Percentiles rank a stretch among this genome's conserved stretches.
phyloP scores from a whole-genome alignment of 2,329 filamentous ascomycete species.

The Arthrocladium fulminans region DNA sequence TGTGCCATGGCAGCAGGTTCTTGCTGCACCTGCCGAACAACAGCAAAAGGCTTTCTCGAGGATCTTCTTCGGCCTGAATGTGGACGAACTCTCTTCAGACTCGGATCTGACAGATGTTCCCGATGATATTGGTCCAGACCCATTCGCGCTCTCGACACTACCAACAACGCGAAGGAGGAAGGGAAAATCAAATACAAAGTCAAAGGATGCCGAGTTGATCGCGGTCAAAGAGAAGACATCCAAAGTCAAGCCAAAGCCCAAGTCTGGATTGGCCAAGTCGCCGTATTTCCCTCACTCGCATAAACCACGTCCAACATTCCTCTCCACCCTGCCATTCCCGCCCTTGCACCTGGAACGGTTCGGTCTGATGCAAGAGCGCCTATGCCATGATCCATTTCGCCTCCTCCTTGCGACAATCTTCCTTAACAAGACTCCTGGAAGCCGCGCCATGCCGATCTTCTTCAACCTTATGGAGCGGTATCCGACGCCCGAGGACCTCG shows the following conservation, averaged over 20 bases:
- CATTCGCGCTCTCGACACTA: slow-evolving; percentile 6
- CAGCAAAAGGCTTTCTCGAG: slow-evolving; percentile 14
- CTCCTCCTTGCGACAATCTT: slow-evolving; percentile 77
- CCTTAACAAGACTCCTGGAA: slow-evolving; percentile 70
- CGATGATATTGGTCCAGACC: slow-evolving; percentile 25
- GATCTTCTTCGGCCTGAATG: slow-evolving; percentile 17
- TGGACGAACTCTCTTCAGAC: slow-evolving; percentile 27
- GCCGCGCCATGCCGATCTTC: slow-evolving; percentile 66
- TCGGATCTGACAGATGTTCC: slow-evolving; percentile 30
- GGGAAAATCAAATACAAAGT: not conserved
- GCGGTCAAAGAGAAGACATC: slow-evolving; percentile 11
- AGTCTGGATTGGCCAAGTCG: slow-evolving; percentile 23
- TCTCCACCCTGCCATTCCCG: slow-evolving; percentile 53
- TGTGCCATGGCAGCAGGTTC: slow-evolving; percentile 6
- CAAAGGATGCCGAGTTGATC: slow-evolving; percentile 7
- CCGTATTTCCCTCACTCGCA: slow-evolving; percentile 35
- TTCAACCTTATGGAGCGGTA: slow-evolving; percentile 59
- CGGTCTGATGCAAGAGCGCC: slow-evolving; percentile 74
- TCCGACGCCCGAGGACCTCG: slow-evolving; percentile 56
- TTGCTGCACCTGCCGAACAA: slow-evolving; percentile 14
- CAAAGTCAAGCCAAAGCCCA: slow-evolving; percentile 10
- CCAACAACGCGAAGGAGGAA: slow-evolving; percentile 3
- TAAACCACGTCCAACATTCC: slow-evolving; percentile 23
- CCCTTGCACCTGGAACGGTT: slow-evolving; percentile 55
- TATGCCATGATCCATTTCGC: slow-evolving; percentile 66